phyloP scores from a whole-genome alignment of 176 grass and related monocot species.

The Aegilops umbellulata region DNA sequence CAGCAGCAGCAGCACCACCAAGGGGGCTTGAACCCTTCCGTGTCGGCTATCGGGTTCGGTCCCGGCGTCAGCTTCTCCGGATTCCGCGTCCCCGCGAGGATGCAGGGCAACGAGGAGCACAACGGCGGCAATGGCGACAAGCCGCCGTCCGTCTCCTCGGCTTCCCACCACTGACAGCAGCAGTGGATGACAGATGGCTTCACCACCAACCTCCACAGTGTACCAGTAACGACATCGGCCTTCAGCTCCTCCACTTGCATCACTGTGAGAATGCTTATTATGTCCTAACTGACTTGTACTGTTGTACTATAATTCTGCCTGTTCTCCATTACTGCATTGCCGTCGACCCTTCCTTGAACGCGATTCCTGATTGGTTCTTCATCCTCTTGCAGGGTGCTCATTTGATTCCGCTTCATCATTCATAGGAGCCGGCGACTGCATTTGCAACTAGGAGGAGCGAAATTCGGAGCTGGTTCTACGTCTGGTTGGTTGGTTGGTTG shows the following conservation, averaged over 20 bases:
- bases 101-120: conserved; percentile 95
- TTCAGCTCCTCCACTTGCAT: conserved; percentile 33
- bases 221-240: background rate
- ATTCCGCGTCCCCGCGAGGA: conserved; percentile 74
- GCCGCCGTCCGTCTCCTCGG: conserved; percentile 65
- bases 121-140: conserved; percentile 65
- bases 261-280: conserved; percentile 28
- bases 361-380: background rate
- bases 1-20: conserved; percentile 53
- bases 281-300: background rate
- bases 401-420: background rate
- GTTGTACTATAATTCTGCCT: background rate
- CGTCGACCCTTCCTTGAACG: background rate
- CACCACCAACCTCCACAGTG: conserved; percentile 33
- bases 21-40: conserved; percentile 36
- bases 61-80: conserved; percentile 70
- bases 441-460: conserved; percentile 23
- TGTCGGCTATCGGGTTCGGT: conserved; percentile 61
- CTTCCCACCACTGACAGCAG: conserved; percentile 78
- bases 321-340: conserved; percentile 1
- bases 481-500: conserved; percentile 42
- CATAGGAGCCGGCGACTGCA: background rate
- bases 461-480: conserved; percentile 25
- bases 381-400: background rate
- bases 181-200: conserved; percentile 41